Evolutionary conservation across 768 basidiomycete species (phyloP).

Genomic region (Chalciporus piperatus): DNA sequence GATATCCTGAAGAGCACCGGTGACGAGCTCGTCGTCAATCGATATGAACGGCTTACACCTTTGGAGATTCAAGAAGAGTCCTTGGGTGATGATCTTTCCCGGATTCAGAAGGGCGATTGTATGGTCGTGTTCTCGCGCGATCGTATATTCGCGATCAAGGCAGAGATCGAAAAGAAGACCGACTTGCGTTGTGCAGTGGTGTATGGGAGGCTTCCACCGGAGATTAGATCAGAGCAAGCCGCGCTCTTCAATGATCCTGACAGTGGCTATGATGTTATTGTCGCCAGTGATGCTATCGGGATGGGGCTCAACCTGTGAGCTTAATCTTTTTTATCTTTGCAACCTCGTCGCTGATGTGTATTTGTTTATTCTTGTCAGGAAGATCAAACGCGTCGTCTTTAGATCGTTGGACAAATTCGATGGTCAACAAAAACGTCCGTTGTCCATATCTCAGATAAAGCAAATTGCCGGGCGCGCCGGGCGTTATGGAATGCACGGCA

Average conservation of each 20-base stretch:
- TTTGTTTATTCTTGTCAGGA: slow-evolving; percentile 50
- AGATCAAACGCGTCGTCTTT: slow-evolving; percentile 88
- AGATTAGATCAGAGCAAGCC: slow-evolving; percentile 89
- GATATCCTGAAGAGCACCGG: slow-evolving; percentile 70
- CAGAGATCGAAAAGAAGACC: slow-evolving; percentile 64
- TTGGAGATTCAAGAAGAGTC: slow-evolving; percentile 65
- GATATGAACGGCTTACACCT: slow-evolving; percentile 88
- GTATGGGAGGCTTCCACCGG: slow-evolving; percentile 90
- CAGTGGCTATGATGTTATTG: slow-evolving; percentile 84
- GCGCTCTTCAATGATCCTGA: slow-evolving; percentile 83
- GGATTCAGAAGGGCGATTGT: slow-evolving; percentile 81
- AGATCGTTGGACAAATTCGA: slow-evolving; percentile 65
- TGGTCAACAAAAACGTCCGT: slow-evolving; percentile 39
- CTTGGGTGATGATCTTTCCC: slow-evolving; percentile 56
- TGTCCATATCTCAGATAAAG: slow-evolving; percentile 79
- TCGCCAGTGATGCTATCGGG: slow-evolving; percentile 93
- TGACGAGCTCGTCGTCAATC: slow-evolving; percentile 75
- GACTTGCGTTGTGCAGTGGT: slow-evolving; percentile 86
- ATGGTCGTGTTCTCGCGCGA: slow-evolving; percentile 81
- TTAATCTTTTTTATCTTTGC: background rate
- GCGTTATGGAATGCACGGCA: slow-evolving; percentile 69
- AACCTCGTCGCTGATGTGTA: background rate
- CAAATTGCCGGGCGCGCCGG: slow-evolving; percentile 96
- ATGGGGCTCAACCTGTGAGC: slow-evolving; percentile 96
- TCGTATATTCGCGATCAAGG: slow-evolving; percentile 75